Evolutionary conservation across 176 grass and related monocot species (phyloP), one percentile per base, ranked within the genome.

Genomic region (Oryza rufipogon): DNA sequence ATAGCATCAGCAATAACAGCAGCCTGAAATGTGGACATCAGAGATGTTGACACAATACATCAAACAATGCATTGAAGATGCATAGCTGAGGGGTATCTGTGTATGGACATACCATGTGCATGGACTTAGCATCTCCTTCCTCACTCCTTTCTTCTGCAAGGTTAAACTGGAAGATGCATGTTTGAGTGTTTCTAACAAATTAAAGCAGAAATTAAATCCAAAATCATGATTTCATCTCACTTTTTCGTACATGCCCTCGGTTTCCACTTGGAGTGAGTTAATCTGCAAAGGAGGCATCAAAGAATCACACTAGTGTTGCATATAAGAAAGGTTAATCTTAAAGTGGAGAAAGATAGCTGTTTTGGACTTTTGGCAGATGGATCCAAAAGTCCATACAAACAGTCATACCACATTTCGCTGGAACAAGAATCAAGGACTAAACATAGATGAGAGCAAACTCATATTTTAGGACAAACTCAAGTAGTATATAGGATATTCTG

Each of bases 91-190:
- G 66, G 6, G 39, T 41, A 41, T 41, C 39, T 41, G 39, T 54
- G 74, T 34, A 91, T 93, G 91, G 85, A 87, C 87, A 90, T 75
- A 93, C 92, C 66, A 85, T 86, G 64, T 90, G 82, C 66, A 71
- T 77, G 77, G 88, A 85, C 67, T 84, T 95, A 73, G 66, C 77
- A 73, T 95, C 91, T 46, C 76, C 87, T 73, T 85, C 91, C 34
- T 93, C 91, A 48, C 54, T 88, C 79, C 74, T 95, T 87, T 95
- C 96, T 61, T 98, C 96, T 93, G 89, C 85, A 81, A 93, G 74
- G 13, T 78, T 87, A 93, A 95, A 83, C 82, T 90, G 83, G 72
- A 83, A 85, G 54, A 81, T 81, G 54, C 42, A 93, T 76, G 76
- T 82, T 67, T 83, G 71, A 74, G 70, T 89, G 67, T 23, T 52